Evolutionary conservation across 202 grass and related monocot species (phyloP).

Genomic region (Brachypodium distachyon): DNA sequence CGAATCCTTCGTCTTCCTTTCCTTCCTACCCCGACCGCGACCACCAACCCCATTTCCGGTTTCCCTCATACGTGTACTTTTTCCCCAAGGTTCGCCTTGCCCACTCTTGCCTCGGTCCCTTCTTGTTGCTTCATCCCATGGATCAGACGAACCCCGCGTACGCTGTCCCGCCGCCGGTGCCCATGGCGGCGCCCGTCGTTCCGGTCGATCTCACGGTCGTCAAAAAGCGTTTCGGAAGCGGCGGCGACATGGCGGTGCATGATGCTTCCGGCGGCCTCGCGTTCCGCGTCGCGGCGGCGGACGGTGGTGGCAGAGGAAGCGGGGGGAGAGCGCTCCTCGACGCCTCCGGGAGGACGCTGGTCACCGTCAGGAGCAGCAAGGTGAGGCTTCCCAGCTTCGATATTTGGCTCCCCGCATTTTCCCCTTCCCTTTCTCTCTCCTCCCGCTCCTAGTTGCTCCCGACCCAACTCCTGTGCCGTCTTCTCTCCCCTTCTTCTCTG

Average conservation of each 20-base stretch:
- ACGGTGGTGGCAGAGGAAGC: not conserved
- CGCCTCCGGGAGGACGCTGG: slow-evolving; percentile 28
- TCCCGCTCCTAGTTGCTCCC: too few relatives aligned
- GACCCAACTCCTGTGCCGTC: too few relatives aligned
- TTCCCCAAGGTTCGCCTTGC: not conserved
- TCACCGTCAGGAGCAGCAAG: slow-evolving; percentile 36
- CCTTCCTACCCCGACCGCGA: not conserved
- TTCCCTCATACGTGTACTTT: not conserved
- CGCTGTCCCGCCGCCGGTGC: slow-evolving; percentile 9
- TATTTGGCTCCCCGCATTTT: too few relatives aligned
- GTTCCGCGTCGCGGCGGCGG: slow-evolving; percentile 22
- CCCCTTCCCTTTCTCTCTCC: too few relatives aligned
- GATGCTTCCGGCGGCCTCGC: slow-evolving; percentile 41
- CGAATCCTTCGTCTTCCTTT: not conserved
- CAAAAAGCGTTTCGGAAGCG: not conserved
- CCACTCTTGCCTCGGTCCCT: not conserved
- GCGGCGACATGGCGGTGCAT: slow-evolving; percentile 34
- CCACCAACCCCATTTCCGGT: not conserved
- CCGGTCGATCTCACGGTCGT: slow-evolving; percentile 11
- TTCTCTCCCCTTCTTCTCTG: too few relatives aligned
- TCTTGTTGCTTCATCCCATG: slow-evolving; percentile 11
- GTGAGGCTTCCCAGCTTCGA: slow-evolving; percentile 20
- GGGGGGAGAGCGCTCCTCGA: slow-evolving; percentile 41
- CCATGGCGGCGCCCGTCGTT: slow-evolving; percentile 14
- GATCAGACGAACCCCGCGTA: not conserved